Percentiles rank a stretch among this genome's conserved stretches.
Evolutionary conservation across 139 green algal genomes (phyloP).

Genomic region (Mesotaenium endlicherianum): DNA sequence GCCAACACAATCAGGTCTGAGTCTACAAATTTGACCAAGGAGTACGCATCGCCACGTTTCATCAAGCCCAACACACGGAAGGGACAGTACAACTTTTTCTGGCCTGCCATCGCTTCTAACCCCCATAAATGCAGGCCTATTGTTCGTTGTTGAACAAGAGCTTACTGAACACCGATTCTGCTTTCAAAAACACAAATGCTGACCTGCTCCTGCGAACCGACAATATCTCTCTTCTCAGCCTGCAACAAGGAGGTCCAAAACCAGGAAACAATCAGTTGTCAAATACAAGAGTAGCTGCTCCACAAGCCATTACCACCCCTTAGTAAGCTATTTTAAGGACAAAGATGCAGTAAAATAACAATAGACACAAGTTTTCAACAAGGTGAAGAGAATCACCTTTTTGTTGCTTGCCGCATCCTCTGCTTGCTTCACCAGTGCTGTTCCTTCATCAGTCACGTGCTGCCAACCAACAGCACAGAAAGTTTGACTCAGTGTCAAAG

Average conservation of each 20-base stretch:
- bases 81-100: too few species aligned
- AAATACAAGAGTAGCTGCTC: neutral
- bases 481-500: too few species aligned
- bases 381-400: conserved; percentile 20
- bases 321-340: too few species aligned
- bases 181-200: conserved; percentile 72
- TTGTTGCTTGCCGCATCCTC: conserved; percentile 55
- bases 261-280: neutral
- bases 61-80: too few species aligned
- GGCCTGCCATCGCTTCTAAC: too few species aligned
- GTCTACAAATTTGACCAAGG: too few species aligned
- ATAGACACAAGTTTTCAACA: neutral
- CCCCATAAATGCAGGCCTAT: too few species aligned
- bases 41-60: too few species aligned
- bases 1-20: too few species aligned
- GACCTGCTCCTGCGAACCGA: conserved; percentile 44
- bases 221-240: conserved; percentile 52
- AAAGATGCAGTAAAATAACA: neutral
- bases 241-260: conserved; percentile 19
- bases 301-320: too few species aligned
- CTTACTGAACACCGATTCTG: conserved; percentile 78
- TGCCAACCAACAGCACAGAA: conserved; percentile 37
- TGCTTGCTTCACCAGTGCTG: conserved; percentile 55
- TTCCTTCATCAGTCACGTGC: conserved; percentile 89
- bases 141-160: too few species aligned